phyloP scores from a whole-genome alignment of 2,329 filamentous ascomycete species.

The Periconia digitata region DNA sequence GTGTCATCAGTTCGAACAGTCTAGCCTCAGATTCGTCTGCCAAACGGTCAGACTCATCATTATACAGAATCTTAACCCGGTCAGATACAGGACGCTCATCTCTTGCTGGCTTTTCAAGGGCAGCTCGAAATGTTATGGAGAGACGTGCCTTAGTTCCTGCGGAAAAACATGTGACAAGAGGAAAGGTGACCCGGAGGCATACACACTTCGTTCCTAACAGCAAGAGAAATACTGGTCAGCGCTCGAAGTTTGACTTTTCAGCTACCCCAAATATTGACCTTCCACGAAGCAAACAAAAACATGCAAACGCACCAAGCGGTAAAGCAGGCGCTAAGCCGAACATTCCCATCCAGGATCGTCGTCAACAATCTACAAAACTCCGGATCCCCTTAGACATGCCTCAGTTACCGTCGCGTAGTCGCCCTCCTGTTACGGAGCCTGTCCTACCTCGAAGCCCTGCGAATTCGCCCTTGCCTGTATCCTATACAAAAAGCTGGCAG shows the following conservation, averaged over 20 bases:
- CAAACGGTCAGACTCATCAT: constrained; percentile 1
- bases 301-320: not conserved
- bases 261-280: not conserved
- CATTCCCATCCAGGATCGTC: not conserved
- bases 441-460: not conserved
- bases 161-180: constrained; percentile 1
- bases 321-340: not conserved
- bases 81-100: constrained; percentile 22
- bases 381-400: constrained; percentile 23
- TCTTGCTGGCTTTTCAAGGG: constrained; percentile 26
- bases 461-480: constrained; percentile 27
- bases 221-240: constrained; percentile 1
- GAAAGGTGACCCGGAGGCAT: not conserved
- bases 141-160: constrained; percentile 19
- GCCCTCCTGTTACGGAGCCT: constrained; percentile 7
- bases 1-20: constrained; percentile 14
- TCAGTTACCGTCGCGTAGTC: constrained; percentile 21
- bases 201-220: constrained; percentile 1
- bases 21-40: constrained; percentile 12
- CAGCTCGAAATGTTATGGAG: constrained; percentile 24
- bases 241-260: not conserved
- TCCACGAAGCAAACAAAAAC: not conserved
- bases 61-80: constrained; percentile 6
- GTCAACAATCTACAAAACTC: constrained; percentile 14
- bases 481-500: constrained; percentile 16